phyloP scores from a whole-genome alignment of 1,139 yeast species.

The Scheffersomyces stambukii region DNA sequence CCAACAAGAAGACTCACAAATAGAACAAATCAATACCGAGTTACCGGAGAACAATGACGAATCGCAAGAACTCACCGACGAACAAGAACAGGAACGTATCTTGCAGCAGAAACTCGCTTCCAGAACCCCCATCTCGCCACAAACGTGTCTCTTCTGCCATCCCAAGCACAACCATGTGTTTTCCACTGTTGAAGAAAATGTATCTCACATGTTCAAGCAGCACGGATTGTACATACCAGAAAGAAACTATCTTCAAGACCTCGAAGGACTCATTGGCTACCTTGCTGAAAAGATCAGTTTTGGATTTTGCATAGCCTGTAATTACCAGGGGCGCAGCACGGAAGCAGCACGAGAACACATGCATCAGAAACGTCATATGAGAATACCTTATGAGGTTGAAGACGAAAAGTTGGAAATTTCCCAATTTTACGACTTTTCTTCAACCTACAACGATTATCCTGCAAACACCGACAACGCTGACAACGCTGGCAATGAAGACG shows the following conservation, averaged over 20 bases:
- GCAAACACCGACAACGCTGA: slow-evolving; percentile 9
- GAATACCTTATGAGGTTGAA: slow-evolving; percentile 81
- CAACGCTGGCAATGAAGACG: slow-evolving; percentile 12
- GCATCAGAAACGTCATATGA: slow-evolving; percentile 79
- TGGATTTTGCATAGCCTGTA: slow-evolving; percentile 83
- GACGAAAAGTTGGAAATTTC: slow-evolving; percentile 78
- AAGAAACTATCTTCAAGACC: slow-evolving; percentile 59
- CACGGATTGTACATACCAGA: slow-evolving; percentile 93
- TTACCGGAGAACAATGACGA: slow-evolving; percentile 6
- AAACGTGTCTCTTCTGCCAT: slow-evolving; percentile 75
- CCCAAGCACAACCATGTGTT: slow-evolving; percentile 40
- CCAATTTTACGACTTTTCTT: slow-evolving; percentile 80
- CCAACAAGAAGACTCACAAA: no score
- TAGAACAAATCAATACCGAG: no score
- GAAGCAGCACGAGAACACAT: slow-evolving; percentile 92
- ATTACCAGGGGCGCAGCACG: slow-evolving; percentile 74
- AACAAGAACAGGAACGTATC: slow-evolving; percentile 47
- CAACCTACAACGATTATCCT: slow-evolving; percentile 43
- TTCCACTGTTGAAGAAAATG: slow-evolving; percentile 52
- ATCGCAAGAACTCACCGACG: slow-evolving; percentile 25
- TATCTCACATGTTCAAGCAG: slow-evolving; percentile 67
- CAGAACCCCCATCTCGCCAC: slow-evolving; percentile 66
- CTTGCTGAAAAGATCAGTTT: slow-evolving; percentile 80
- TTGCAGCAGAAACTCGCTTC: slow-evolving; percentile 55
- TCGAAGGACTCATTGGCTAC: slow-evolving; percentile 67